Base-by-base conservation (phyloP, 345 rosid species). In the Dimocarpus longan region DNA sequence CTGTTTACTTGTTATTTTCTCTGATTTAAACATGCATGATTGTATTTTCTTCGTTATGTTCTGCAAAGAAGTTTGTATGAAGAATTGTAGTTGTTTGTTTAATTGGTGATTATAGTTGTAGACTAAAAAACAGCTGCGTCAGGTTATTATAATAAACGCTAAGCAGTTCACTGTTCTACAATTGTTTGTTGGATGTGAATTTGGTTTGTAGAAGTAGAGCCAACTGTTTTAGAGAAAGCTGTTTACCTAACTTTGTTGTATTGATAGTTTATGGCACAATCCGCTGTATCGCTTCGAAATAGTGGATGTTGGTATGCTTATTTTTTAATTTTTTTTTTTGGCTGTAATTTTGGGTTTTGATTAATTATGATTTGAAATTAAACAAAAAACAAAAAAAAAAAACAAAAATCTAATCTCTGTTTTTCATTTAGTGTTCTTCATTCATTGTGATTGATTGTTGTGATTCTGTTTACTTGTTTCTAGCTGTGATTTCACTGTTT, bases 71-170 rank as follows among this genome's bases (percentile, higher is more conserved):
- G 72, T 65, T 32, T 63, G 68, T 52, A 28, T 71, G 28, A 59
- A 71, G 32, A 71, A 71, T 71, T 0, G 16, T 71, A 40, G 60
- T 15, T 42, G 16, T 37, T 52, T 70, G 59, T 48, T 70, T 70
- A 52, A 48, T 21, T 8, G 32, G 60, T 68, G 72, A 42, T 68
- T 70, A 70, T 12, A 18, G 28, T 70, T 70, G 43, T 39, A n/a
- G n/a, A n/a, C n/a, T n/a, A n/a, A n/a, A n/a, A n/a, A n/a, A n/a
- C n/a, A n/a, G n/a, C n/a, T n/a, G n/a, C n/a, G n/a, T n/a, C n/a
- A n/a, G n/a, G n/a, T n/a, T n/a, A n/a, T n/a, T n/a, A n/a, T n/a
- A n/a, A n/a, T n/a, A n/a, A n/a, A n/a, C n/a, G n/a, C n/a, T n/a
- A n/a, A n/a, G n/a, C n/a, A n/a, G n/a, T n/a, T n/a, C n/a, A n/a